Base-by-base conservation (phyloP, 371 early-diverging fungal genomes). In the Mortierella sp. region DNA sequence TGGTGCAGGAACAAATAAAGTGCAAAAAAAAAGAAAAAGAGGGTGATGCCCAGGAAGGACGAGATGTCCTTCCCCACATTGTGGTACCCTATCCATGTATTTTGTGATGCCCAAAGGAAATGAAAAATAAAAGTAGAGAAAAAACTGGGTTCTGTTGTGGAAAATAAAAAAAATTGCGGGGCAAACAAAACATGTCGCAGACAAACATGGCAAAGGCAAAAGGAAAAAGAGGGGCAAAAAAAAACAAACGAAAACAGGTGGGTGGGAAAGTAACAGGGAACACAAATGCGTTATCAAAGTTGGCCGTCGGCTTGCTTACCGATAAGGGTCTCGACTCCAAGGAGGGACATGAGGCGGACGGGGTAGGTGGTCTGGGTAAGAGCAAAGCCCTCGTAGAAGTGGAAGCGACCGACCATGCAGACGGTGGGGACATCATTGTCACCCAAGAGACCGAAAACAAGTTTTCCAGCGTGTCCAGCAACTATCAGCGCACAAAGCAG, bases 341-440 rank as follows among this genome's bases (percentile, higher is more conserved):
- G 88, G 55, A 96, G 90, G 49, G 90, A 88, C 94, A 99, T 93
- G 51, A 99, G 95, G 54, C 99, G 95, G 58, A 98, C 91, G 41
- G 99, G 98, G 80, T 96, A 95, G 18, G 96, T 95, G 49, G 94
- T 93, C 80, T 96, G 95, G 74, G 92, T 90, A 43, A 94, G 87
- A 18, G 91, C 89, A 82, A 97, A 94, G 18, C 98, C 98, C 90
- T 96, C 97, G 76, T 97, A 97, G 80, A 92, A 95, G 88, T 97
- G 97, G 91, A 95, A 95, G 32, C 97, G 94, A 46, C 97, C 97
- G 27, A 96, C 95, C 97, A 97, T 96, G 82, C 95, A 95, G 46
- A 96, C 94, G 5, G 93, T 95, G 21, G 93, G 93, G 10, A 88
- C 89, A 72, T 90, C 87, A 71, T 93, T 91, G 65, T 94, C 94